These are phyloP conservation scores for Juglanconis oblonga DNA, from an alignment of 2,329 filamentous ascomycete species.

Conservation along the genomic window DNA sequence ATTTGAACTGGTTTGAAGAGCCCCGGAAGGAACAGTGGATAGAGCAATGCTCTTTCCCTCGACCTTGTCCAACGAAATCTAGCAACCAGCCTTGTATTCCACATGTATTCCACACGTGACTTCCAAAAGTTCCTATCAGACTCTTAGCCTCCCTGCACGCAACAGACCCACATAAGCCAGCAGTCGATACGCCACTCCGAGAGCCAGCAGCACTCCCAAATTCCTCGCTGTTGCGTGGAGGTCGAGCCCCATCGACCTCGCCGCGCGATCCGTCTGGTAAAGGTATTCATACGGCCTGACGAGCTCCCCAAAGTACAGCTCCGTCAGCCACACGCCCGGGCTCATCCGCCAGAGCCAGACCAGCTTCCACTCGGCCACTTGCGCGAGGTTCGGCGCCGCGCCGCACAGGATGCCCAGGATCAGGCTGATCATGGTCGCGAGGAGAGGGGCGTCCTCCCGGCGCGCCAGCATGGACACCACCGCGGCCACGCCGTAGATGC, in stretches of 20 bases:
- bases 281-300: slow-evolving; percentile 46
- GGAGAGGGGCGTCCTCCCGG: slow-evolving; percentile 54
- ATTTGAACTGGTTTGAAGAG: no score
- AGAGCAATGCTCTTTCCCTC: no score
- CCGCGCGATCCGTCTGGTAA: slow-evolving; percentile 48
- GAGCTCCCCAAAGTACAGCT: slow-evolving; percentile 53
- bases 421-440: slow-evolving; percentile 52
- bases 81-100: no score
- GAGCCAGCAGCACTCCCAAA: slow-evolving; percentile 38
- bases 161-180: slow-evolving; percentile 39
- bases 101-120: no score
- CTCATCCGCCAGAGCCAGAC: slow-evolving; percentile 54
- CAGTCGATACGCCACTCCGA: slow-evolving; percentile 43
- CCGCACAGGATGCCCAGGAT: slow-evolving; percentile 54
- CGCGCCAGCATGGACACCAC: slow-evolving; percentile 51
- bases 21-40: no score
- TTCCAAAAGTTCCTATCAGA: background rate
- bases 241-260: slow-evolving; percentile 40
- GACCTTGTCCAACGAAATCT: no score
- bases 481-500: slow-evolving; percentile 54
- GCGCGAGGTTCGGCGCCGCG: slow-evolving; percentile 46
- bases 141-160: background rate
- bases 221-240: slow-evolving; percentile 44
- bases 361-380: slow-evolving; percentile 49
- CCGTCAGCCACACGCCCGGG: slow-evolving; percentile 54